Conservation (phyloP, 2,329 filamentous ascomycete species). For the Cercospora sp. region DNA sequence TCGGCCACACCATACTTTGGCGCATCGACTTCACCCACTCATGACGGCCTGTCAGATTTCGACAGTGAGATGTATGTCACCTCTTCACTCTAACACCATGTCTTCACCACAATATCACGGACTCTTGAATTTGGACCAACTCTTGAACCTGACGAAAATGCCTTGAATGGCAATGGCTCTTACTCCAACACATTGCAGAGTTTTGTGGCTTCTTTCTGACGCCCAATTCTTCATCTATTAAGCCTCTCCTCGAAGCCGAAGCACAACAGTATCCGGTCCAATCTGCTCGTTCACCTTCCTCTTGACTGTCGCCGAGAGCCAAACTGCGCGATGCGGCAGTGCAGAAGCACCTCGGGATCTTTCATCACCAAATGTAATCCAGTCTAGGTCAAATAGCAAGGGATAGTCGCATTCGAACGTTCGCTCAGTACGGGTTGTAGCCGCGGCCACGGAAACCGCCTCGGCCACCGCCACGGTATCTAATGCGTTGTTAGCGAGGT, state of each 20-base stretch:
- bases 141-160: slow-evolving; percentile 14
- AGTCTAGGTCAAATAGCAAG: slow-evolving; percentile 1
- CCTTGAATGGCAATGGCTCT: slow-evolving; percentile 22
- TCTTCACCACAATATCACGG: slow-evolving; percentile 8
- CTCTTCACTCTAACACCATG: slow-evolving; percentile 22
- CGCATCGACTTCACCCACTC: neutral
- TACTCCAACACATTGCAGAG: slow-evolving; percentile 26
- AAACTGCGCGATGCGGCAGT: neutral
- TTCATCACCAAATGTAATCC: slow-evolving; percentile 7
- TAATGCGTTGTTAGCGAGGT: slow-evolving; percentile 19
- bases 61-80: slow-evolving; percentile 9
- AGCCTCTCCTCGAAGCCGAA: slow-evolving; percentile 3
- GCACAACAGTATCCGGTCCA: slow-evolving; percentile 7
- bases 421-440: slow-evolving; percentile 42
- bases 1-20: neutral
- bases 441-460: slow-evolving; percentile 36
- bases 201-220: slow-evolving; percentile 36
- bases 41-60: neutral
- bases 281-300: neutral
- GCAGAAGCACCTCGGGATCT: slow-evolving; percentile 2
- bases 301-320: slow-evolving; percentile 8
- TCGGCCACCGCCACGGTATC: slow-evolving; percentile 42
- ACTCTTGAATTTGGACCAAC: slow-evolving; percentile 10
- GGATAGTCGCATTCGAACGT: slow-evolving; percentile 28
- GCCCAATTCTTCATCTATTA: slow-evolving; percentile 26